Percentiles rank a stretch among this genome's conserved stretches.
Conservation (phyloP, 805 yeast genomes). For the Tetrapisispora pingtungensis region DNA sequence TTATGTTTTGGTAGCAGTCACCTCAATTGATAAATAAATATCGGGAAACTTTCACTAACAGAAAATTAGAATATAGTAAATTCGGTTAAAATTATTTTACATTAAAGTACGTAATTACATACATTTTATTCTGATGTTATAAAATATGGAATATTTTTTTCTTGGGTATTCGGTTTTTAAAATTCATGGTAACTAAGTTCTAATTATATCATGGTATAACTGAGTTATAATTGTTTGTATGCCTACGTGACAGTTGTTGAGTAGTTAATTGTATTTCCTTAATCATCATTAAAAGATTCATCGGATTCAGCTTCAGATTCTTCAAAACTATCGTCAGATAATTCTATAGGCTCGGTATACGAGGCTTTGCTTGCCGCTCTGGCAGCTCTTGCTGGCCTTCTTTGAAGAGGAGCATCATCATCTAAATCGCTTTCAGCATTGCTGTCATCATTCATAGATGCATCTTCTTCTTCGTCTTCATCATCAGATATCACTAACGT, state of each 20-base stretch:
- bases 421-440: slow-evolving; percentile 9
- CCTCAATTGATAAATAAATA: no score
- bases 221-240: no score
- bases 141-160: no score
- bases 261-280: background rate
- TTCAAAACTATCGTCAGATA: slow-evolving; percentile 23
- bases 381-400: slow-evolving; percentile 14
- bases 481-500: slow-evolving; percentile 15
- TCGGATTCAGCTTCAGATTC: slow-evolving; percentile 14
- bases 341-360: slow-evolving; percentile 14
- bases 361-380: slow-evolving; percentile 12
- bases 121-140: no score
- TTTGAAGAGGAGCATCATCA: slow-evolving; percentile 9
- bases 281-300: slow-evolving; percentile 14
- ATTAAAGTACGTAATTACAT: no score
- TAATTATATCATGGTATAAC: no score
- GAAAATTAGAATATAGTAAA: no score
- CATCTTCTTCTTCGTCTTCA: background rate
- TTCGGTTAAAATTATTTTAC: no score
- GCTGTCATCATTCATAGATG: slow-evolving; percentile 3
- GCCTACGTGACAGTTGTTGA: background rate
- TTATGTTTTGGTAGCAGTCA: no score
- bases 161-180: no score
- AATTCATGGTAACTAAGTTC: no score
- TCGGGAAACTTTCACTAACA: no score